Evolutionary conservation across 768 basidiomycete genomes (phyloP).

Genomic region (Boletales sp.): DNA sequence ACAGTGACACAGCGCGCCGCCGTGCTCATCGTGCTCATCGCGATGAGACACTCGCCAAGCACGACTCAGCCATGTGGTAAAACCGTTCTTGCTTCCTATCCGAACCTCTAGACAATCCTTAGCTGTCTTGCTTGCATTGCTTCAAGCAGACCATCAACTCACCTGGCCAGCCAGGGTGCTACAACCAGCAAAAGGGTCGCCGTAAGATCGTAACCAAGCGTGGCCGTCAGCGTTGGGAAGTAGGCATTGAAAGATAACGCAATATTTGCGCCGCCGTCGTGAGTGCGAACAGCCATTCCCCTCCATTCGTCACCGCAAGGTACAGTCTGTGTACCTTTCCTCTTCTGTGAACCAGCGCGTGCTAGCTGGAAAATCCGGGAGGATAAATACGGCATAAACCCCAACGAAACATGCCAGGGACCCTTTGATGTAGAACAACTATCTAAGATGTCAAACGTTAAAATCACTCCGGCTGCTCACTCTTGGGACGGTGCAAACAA

Average conservation of each 20-base stretch:
- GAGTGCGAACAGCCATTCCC: constrained; percentile 76
- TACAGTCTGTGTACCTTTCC: constrained; percentile 45
- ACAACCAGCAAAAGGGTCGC: constrained; percentile 24
- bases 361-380: constrained; percentile 47
- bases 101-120: constrained; percentile 49
- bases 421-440: constrained; percentile 50
- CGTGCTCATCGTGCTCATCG: constrained; percentile 61
- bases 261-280: constrained; percentile 35
- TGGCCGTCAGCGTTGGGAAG: constrained; percentile 69
- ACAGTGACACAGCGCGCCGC: constrained; percentile 67
- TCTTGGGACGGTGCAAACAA: constrained; percentile 34
- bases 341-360: constrained; percentile 33
- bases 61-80: constrained; percentile 58
- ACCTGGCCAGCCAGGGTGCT: constrained; percentile 53
- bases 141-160: background rate
- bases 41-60: constrained; percentile 55
- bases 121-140: constrained; percentile 44
- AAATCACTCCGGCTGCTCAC: background rate
- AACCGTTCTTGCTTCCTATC: constrained; percentile 69
- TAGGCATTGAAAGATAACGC: constrained; percentile 77
- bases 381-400: constrained; percentile 41
- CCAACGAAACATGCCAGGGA: constrained; percentile 44
- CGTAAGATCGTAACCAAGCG: too few relatives aligned
- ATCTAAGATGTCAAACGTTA: constrained; percentile 30
- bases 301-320: constrained; percentile 71